Base-by-base conservation (phyloP, 2,329 filamentous ascomycete genomes). In the Penicillium sp. region DNA sequence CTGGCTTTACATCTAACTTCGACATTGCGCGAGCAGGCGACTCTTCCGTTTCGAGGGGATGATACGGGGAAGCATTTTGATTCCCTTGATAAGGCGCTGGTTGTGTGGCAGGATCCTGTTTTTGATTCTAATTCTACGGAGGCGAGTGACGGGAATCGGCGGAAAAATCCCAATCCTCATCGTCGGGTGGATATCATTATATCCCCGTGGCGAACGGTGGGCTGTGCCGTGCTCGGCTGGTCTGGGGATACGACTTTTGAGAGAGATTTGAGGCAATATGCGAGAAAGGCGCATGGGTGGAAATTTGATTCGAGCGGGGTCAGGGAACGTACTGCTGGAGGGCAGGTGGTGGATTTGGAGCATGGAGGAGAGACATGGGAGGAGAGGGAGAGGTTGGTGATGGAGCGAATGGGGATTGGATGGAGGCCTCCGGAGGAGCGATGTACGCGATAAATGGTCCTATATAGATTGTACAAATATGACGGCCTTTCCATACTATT, bases 301-400 rank as follows among this genome's bases (percentile, higher is more conserved):
- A 95, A 93, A 67, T 97, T 97, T 65, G 91, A 96, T 65, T 93
- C 87, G 55, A 95, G 88, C 62, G 93, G 93, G 0, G 81, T 95
- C 9, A 79, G 90, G 39, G 83, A 82, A 61, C 77, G 84, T 7
- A 65, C 48, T 7, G 81, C 83, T 46, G 88, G 88, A 1, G 70
- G 72, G 3, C 84, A 84, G 75, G 80, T 92, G 0, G 62, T 84
- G n/a, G 84, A 93, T 66, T 61, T 93, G 10, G 79, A 86, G 74
- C 64, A 78, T 29, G 68, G 66, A 12, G 71, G 79, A 55, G 56
- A 66, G 43, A 82, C 83, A 8, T 79, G 79, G 58, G 76, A 84
- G 63, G 84, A 86, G 57, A 88, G 90, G 5, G 91, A 96, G 73
- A 83, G 77, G 69, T 80, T 83, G 54, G 86, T 95, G 0, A 95